A percentile compares a stretch with the other conserved stretches of the same genome.
These are phyloP conservation scores for Hypoxylon sp. DNA, from an alignment of 2,329 filamentous ascomycete genomes.

Conservation along the genomic window DNA sequence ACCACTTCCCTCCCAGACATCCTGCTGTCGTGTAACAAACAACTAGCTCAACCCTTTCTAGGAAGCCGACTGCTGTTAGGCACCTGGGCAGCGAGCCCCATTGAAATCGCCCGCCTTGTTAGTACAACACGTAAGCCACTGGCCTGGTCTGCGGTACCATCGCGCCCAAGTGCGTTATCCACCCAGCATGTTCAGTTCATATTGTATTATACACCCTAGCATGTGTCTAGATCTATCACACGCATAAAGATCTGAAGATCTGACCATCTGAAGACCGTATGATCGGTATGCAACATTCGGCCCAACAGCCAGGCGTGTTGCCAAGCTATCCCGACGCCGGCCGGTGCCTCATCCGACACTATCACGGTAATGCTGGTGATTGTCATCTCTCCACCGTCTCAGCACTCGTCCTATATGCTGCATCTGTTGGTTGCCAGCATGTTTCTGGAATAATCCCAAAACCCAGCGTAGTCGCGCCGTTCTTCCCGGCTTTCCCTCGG, in stretches of 20 bases:
- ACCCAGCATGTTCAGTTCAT: slow-evolving; percentile 7
- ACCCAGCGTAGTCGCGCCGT: slow-evolving; percentile 53
- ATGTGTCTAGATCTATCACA: slow-evolving; percentile 11
- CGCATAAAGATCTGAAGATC: slow-evolving; percentile 17
- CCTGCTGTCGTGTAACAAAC: slow-evolving; percentile 48
- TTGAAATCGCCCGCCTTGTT: slow-evolving; percentile 14
- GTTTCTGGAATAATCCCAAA: slow-evolving; percentile 48
- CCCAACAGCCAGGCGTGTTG: slow-evolving; percentile 9
- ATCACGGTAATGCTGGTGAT: slow-evolving; percentile 17
- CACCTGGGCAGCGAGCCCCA: slow-evolving; percentile 24
- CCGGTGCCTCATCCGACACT: slow-evolving; percentile 17
- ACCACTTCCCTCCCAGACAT: slow-evolving; percentile 31
- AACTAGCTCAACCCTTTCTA: slow-evolving; percentile 44
- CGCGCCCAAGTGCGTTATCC: slow-evolving; percentile 9
- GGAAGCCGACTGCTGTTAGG: neutral
- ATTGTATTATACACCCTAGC: slow-evolving; percentile 16
- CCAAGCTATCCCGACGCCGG: slow-evolving; percentile 16
- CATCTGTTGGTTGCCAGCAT: slow-evolving; percentile 45
- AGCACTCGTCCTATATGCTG: slow-evolving; percentile 39
- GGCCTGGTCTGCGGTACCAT: slow-evolving; percentile 33
- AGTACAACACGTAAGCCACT: slow-evolving; percentile 24
- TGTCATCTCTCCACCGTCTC: slow-evolving; percentile 38
- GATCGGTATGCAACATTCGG: slow-evolving; percentile 12
- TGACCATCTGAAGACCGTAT: neutral
- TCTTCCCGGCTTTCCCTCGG: slow-evolving; percentile 50